Conservation (phyloP, 805 yeast genomes). For the Vanderwaltozyma tropicalis region DNA sequence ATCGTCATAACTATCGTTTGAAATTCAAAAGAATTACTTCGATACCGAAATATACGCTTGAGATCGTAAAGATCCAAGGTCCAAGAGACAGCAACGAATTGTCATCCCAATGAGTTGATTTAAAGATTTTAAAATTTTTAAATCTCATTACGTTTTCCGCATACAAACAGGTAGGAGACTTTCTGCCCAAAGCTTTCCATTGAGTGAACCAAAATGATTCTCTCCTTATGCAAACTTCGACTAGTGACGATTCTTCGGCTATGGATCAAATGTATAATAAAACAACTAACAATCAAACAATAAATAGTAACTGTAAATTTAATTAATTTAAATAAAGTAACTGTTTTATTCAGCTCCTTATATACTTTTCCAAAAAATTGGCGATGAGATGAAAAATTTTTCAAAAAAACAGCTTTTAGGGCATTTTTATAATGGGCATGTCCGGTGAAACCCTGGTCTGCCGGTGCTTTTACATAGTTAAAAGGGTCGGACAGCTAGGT, state of each 20-base stretch:
- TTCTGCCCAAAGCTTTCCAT: slow-evolving; percentile 62
- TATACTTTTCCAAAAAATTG: no score
- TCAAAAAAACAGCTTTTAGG: no score
- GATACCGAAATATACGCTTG: slow-evolving; percentile 44
- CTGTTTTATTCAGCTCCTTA: no score
- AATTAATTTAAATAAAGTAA: no score
- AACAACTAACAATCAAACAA: not conserved
- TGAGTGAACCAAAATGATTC: slow-evolving; percentile 18
- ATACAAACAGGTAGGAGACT: slow-evolving; percentile 66
- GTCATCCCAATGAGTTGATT: slow-evolving; percentile 27
- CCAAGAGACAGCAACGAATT: slow-evolving; percentile 4
- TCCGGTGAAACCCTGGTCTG: no score
- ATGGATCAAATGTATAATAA: slow-evolving; percentile 38
- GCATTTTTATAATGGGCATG: no score
- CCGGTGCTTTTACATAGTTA: no score
- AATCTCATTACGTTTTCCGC: slow-evolving; percentile 54
- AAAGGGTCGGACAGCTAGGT: no score
- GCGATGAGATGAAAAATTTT: no score
- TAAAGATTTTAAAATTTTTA: slow-evolving; percentile 29
- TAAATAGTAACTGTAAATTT: not conserved
- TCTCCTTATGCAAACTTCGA: slow-evolving; percentile 58
- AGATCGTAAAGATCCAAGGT: slow-evolving; percentile 9
- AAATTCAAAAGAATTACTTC: slow-evolving; percentile 39
- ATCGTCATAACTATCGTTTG: slow-evolving; percentile 72
- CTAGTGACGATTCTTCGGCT: slow-evolving; percentile 59